phyloP scores from a whole-genome alignment of 768 basidiomycete species.

The Pleurotus pulmonarius region DNA sequence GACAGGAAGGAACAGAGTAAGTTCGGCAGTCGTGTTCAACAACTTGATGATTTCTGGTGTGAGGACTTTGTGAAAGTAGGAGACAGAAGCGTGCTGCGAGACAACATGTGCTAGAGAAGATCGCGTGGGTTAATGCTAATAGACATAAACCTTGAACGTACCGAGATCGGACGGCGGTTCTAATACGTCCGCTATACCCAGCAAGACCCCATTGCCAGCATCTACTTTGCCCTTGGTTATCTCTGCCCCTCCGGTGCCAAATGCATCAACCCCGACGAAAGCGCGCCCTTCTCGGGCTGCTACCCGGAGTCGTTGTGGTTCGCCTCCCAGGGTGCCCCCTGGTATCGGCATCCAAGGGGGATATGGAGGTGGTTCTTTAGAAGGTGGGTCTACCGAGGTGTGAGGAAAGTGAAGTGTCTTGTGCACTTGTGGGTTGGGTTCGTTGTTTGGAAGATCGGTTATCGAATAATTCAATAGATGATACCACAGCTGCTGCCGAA shows the following conservation, averaged over 20 bases:
- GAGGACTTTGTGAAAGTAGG: slow-evolving; percentile 73
- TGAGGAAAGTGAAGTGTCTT: slow-evolving; percentile 75
- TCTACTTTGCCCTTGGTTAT: slow-evolving; percentile 53
- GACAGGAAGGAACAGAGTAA: slow-evolving; percentile 88
- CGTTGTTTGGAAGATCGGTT: slow-evolving; percentile 32
- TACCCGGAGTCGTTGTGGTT: slow-evolving; percentile 78
- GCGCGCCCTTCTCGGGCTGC: slow-evolving; percentile 42
- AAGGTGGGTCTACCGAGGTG: slow-evolving; percentile 52
- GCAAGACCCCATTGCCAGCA: slow-evolving; percentile 72
- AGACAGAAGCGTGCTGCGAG: slow-evolving; percentile 53
- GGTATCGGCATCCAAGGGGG: slow-evolving; percentile 87
- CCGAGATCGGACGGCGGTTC: slow-evolving; percentile 72
- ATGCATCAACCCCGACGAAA: slow-evolving; percentile 73
- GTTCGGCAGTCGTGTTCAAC: slow-evolving; percentile 63
- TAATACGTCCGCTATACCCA: slow-evolving; percentile 74
- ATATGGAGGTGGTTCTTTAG: slow-evolving; percentile 63
- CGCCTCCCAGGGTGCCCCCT: slow-evolving; percentile 74
- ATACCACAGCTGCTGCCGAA: slow-evolving; percentile 92
- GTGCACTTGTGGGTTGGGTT: slow-evolving; percentile 36
- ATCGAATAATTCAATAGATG: slow-evolving; percentile 87
- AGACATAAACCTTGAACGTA: slow-evolving; percentile 29
- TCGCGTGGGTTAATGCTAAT: slow-evolving; percentile 6
- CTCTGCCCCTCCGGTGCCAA: slow-evolving; percentile 69
- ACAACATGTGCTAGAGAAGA: slow-evolving; percentile 52
- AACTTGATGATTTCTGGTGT: slow-evolving; percentile 51